Percentiles rank a stretch among this genome's conserved stretches.
Conservation (phyloP, 208 protist genomes). For the Leishmania tropica region DNA sequence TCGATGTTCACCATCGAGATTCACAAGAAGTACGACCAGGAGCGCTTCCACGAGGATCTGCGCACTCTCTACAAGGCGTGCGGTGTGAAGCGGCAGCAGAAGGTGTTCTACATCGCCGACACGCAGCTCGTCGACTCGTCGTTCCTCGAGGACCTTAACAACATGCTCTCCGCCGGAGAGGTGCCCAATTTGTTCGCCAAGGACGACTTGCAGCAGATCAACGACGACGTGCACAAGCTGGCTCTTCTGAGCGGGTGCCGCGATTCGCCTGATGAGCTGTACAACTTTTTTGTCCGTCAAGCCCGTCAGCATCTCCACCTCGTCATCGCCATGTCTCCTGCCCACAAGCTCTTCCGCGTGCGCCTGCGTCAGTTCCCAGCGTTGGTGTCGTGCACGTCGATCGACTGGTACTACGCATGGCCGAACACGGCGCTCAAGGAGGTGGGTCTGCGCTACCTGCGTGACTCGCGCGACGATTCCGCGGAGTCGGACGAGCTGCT, state of each 20-base stretch:
- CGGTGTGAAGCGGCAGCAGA: constrained; percentile 93
- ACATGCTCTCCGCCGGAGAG: constrained; percentile 97
- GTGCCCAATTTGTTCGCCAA: constrained; percentile 97
- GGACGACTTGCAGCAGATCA: constrained; percentile 95
- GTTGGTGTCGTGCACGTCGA: constrained; percentile 97
- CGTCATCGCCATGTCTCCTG: constrained; percentile 97
- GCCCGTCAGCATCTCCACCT: constrained; percentile 96
- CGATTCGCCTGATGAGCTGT: constrained; percentile 94
- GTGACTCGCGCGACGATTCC: constrained; percentile 76
- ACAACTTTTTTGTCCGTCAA: constrained; percentile 96
- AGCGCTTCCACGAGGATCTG: constrained; percentile 97
- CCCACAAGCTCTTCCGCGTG: constrained; percentile 95
- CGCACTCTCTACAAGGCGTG: constrained; percentile 96
- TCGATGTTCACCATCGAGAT: constrained; percentile 97
- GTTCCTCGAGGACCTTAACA: constrained; percentile 99
- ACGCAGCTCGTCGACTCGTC: constrained; percentile 96
- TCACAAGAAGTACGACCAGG: constrained; percentile 94
- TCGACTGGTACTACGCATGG: constrained; percentile 99
- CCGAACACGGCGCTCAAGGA: constrained; percentile 97
- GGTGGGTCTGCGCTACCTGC: constrained; percentile 86
- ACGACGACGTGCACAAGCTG: constrained; percentile 92
- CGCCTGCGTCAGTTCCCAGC: constrained; percentile 98
- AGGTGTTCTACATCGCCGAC: constrained; percentile 98
- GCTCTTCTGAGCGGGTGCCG: constrained; percentile 86
- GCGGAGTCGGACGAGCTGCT: constrained; percentile 89